Conservation (phyloP, 192 early-diverging fungal species). For the Mortierella claussenii region DNA sequence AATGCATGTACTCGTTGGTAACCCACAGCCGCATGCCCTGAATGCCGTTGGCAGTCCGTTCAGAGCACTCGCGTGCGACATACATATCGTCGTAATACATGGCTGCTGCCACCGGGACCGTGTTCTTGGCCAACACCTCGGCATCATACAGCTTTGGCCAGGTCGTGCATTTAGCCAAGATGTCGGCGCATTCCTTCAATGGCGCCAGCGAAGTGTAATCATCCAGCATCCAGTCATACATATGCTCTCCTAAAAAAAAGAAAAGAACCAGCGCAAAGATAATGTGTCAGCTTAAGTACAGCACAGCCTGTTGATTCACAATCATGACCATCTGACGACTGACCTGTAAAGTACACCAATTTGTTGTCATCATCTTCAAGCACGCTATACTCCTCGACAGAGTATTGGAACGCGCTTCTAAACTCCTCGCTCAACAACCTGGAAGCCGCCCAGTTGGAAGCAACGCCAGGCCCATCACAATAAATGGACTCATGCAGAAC, state of each 20-base stretch:
- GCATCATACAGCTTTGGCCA: conserved; percentile 71
- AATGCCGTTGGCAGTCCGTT: conserved; percentile 63
- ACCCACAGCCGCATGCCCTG: conserved; percentile 70
- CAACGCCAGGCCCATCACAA: conserved; percentile 61
- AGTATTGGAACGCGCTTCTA: conserved; percentile 51
- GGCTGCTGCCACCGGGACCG: conserved; percentile 67
- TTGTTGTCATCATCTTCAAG: conserved; percentile 57
- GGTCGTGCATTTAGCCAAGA: conserved; percentile 62
- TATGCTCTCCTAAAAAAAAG: conserved; percentile 61
- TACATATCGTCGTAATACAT: conserved; percentile 81
- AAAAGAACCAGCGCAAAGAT: too few species aligned
- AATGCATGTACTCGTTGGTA: conserved; percentile 76
- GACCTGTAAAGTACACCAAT: conserved; percentile 70
- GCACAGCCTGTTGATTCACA: too few species aligned
- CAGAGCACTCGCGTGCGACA: conserved; percentile 69
- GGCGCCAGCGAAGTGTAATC: conserved; percentile 71
- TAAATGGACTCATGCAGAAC: conserved; percentile 76
- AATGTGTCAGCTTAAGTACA: too few species aligned
- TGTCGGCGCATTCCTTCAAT: conserved; percentile 65
- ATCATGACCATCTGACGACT: not conserved
- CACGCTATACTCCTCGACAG: conserved; percentile 53
- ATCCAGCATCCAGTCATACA: conserved; percentile 80
- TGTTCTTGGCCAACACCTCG: conserved; percentile 57
- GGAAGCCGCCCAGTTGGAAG: conserved; percentile 72
- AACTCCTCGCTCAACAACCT: conserved; percentile 58